These are phyloP conservation scores for Colletotrichum sp. DNA, from an alignment of 2,329 filamentous ascomycete genomes.

Conservation along the genomic window DNA sequence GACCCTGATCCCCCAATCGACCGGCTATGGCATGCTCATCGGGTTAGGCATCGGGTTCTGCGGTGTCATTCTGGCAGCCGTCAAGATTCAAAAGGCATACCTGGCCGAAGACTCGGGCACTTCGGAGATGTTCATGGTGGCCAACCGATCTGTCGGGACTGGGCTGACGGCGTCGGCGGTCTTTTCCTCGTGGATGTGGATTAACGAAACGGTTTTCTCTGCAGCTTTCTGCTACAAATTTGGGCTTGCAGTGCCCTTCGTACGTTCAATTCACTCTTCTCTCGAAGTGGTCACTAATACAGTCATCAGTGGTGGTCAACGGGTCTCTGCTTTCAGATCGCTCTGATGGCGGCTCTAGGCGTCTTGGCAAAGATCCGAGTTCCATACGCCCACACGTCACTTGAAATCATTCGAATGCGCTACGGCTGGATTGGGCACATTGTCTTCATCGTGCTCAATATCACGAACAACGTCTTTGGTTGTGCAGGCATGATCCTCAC, in stretches of 20 bases:
- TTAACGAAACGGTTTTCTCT: background rate
- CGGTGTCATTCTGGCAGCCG: background rate
- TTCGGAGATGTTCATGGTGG: background rate
- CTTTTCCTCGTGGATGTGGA: background rate
- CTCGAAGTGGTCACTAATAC: background rate
- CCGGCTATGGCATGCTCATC: background rate
- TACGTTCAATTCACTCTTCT: background rate
- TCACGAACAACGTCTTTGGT: constrained; percentile 60
- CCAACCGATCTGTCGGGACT: background rate
- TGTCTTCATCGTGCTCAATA: constrained; percentile 56
- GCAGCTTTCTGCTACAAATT: background rate
- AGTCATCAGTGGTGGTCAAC: background rate
- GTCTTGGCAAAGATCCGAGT: constrained; percentile 58
- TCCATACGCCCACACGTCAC: constrained; percentile 57
- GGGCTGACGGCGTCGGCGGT: background rate
- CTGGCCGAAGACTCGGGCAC: background rate
- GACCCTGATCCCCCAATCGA: background rate
- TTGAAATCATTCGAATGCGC: constrained; percentile 58
- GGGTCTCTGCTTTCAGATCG: background rate
- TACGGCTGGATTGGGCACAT: constrained; percentile 53
- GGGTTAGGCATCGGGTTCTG: background rate
- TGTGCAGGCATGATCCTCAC: constrained; percentile 57
- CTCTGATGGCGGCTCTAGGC: constrained; percentile 27
- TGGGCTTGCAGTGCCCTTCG: background rate
- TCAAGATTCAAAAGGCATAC: background rate